Conservation (phyloP, 208 protist species). For the Leishmania turanica region DNA sequence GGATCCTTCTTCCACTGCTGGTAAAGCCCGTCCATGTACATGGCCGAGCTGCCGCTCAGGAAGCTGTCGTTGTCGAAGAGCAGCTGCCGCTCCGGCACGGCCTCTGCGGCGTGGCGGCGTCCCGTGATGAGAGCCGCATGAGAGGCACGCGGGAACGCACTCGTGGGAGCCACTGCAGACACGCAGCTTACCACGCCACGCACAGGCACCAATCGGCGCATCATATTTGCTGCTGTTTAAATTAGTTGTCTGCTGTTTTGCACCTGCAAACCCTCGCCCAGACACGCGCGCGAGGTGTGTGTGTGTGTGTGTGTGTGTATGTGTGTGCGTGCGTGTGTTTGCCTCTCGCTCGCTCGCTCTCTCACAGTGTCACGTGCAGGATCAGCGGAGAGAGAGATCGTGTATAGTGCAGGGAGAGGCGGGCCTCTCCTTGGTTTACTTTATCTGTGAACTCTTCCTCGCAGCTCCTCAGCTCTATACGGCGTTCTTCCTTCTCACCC, state of each 20-base stretch:
- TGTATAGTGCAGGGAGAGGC: background rate
- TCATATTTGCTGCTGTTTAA: conserved; percentile 33
- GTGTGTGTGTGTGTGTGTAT: background rate
- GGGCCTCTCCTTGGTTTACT: background rate
- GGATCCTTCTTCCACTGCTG: conserved; percentile 80
- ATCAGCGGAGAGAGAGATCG: background rate
- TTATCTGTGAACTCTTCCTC: background rate
- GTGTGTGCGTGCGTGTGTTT: background rate
- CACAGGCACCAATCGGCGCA: conserved; percentile 52
- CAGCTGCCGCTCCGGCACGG: conserved; percentile 51
- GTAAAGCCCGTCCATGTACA: conserved; percentile 89
- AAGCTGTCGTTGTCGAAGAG: conserved; percentile 88
- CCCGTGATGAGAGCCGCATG: conserved; percentile 8
- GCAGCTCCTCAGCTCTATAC: background rate
- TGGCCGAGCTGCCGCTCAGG: conserved; percentile 72
- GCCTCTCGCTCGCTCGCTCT: background rate
- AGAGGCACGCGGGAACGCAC: conserved; percentile 2
- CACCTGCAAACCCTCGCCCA: background rate
- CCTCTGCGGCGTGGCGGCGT: conserved; percentile 24
- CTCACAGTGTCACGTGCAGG: conserved; percentile 3
- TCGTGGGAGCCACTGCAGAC: conserved; percentile 12
- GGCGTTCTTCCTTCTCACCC: background rate
- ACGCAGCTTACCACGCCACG: conserved; percentile 17
- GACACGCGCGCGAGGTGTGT: background rate
- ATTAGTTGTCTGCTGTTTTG: background rate